Conservation (phyloP, 306 rosid genomes). For the Trifolium subterraneum region DNA sequence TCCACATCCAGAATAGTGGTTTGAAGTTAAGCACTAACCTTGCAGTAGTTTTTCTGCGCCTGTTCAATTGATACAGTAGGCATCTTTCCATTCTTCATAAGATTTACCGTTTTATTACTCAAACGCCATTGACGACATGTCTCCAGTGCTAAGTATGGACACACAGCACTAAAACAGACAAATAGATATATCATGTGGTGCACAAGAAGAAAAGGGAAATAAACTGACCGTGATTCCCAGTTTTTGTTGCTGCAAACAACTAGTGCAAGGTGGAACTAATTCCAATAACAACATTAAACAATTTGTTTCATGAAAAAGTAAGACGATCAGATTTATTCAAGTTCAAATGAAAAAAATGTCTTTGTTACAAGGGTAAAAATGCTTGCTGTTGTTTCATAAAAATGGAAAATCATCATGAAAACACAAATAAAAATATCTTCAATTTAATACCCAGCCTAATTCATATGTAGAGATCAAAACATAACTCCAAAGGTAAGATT, state of each 20-base stretch:
- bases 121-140: slow-evolving; percentile 99
- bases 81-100: slow-evolving; percentile 99
- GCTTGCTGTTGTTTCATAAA: background rate
- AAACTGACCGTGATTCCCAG: slow-evolving; percentile 4
- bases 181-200: slow-evolving; percentile 30
- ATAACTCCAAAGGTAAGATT: slow-evolving; percentile 14
- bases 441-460: slow-evolving; percentile 23
- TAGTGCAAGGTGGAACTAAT: slow-evolving; percentile 27
- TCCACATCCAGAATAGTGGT: background rate
- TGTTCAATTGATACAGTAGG: slow-evolving; percentile 97
- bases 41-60: slow-evolving; percentile 94
- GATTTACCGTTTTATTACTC: slow-evolving; percentile 88
- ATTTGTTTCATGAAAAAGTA: slow-evolving; percentile 14
- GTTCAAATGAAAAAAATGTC: slow-evolving; percentile 33
- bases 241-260: slow-evolving; percentile 35
- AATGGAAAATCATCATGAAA: slow-evolving; percentile 24
- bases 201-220: slow-evolving; percentile 18
- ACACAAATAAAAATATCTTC: slow-evolving; percentile 12
- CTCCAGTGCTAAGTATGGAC: slow-evolving; percentile 98
- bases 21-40: slow-evolving; percentile 60
- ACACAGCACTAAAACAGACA: slow-evolving; percentile 73
- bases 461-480: slow-evolving; percentile 4
- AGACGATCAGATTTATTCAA: slow-evolving; percentile 29
- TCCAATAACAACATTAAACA: slow-evolving; percentile 33
- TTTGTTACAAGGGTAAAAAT: slow-evolving; percentile 30